Evolutionary conservation across 2,329 filamentous ascomycete genomes (phyloP), one percentile per base, ranked within the genome.

Genomic region (Fusarium globosum): DNA sequence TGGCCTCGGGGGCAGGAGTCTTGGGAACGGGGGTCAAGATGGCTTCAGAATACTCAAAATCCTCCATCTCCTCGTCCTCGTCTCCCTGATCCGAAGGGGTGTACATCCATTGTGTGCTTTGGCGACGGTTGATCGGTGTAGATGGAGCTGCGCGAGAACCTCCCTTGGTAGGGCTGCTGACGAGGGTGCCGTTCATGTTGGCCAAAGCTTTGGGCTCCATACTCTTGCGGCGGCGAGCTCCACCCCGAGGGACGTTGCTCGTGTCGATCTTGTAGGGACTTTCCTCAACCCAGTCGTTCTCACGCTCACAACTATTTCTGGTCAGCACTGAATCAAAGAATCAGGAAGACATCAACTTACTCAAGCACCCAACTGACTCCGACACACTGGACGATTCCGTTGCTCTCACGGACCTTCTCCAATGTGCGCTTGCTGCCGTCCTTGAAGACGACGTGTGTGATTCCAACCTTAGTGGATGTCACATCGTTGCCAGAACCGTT

Each of bases 391-490:
- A 97, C 93, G 36, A 93, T 86, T 11, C 94, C 94, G 20, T 89
- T 87, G 43, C 89, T 91, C 76, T 92, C 88, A 65, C 90, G 87
- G 12, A 96, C 92, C 82, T 95, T 97, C 79, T 97, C 92, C 73
- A 97, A 83, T 2, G 94, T 97, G 33, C 92, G 87, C 78, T 92
- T 91, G 46, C 91, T 91, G 51, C 95, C 95, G 78, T 97, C 95
- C 81, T 97, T 97, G 86, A 91, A 97, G 12, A 97, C 90, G 13
- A 97, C 93, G 79, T 97, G 95, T 0, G 94, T 97, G 76, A 97
- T 94, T 10, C 92, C 93, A 67, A 94, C 85, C 79, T 90, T 92
- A 55, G 80, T 80, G 46, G 81, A 80, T 20, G 81, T 80, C 11
- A 79, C 77, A 20, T 86, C 84, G 41, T 77, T 78, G 6, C 77